phyloP scores from a whole-genome alignment of 108 stramenopile genomes.

The Pseudonitzschia multistriata region DNA sequence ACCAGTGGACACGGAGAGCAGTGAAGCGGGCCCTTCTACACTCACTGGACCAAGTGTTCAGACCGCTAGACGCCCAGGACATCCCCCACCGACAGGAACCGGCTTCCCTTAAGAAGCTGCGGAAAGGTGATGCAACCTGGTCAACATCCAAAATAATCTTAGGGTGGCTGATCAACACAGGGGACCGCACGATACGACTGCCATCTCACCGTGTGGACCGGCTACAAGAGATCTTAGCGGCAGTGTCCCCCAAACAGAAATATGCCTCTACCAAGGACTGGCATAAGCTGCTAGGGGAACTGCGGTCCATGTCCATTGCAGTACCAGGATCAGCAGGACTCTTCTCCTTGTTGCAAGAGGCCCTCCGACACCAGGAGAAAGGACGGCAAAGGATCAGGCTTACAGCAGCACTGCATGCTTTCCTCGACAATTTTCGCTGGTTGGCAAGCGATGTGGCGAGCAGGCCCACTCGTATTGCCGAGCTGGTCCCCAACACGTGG shows the following conservation, averaged over 20 bases:
- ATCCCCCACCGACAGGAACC: constrained; percentile 38
- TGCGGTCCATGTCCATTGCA: constrained; percentile 7
- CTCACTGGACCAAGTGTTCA: not conserved
- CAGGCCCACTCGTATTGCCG: constrained; percentile 38
- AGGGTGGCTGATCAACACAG: constrained; percentile 46
- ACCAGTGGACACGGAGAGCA: not conserved
- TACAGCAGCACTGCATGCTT: constrained; percentile 4
- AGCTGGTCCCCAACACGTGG: constrained; percentile 26
- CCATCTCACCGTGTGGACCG: constrained; percentile 30
- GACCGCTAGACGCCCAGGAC: not conserved
- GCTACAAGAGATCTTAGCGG: constrained; percentile 22
- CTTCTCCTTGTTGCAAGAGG: constrained; percentile 39
- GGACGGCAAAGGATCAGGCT: constrained; percentile 3
- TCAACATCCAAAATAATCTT: constrained; percentile 27
- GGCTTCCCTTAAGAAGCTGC: constrained; percentile 43
- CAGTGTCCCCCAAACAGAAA: not conserved
- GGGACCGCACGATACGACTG: too few species aligned
- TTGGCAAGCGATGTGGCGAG: constrained; percentile 5
- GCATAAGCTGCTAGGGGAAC: constrained; percentile 28
- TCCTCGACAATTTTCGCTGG: constrained; percentile 24
- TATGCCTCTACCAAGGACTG: not conserved
- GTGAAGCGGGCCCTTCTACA: constrained; percentile 7
- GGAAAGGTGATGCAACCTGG: constrained; percentile 41
- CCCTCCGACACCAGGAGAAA: constrained; percentile 16
- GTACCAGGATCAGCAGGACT: constrained; percentile 36